phyloP scores from a whole-genome alignment of 495 filamentous ascomycete species.

The Immersiella caudata region DNA sequence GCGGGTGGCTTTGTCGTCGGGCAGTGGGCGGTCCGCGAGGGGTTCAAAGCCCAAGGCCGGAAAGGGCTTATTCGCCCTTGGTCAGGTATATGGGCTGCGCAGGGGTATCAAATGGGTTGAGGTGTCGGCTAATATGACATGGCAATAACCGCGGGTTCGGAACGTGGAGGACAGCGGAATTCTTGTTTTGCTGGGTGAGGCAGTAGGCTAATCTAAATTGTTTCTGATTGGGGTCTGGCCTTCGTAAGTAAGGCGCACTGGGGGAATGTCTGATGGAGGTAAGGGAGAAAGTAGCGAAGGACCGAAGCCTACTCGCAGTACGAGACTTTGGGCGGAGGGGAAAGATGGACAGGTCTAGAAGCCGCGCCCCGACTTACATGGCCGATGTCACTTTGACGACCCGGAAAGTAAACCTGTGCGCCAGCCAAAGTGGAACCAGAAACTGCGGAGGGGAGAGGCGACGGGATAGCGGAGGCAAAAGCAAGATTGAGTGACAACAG shows the following conservation, averaged over 20 bases:
- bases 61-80: not conserved
- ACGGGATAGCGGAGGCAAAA: not conserved
- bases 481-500: not conserved
- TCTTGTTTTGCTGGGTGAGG: not conserved
- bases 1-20: not conserved
- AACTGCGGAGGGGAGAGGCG: not conserved
- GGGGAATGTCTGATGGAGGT: not conserved
- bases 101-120: not conserved
- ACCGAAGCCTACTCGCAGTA: not conserved
- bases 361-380: not conserved
- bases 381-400: not conserved
- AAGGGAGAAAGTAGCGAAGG: not conserved
- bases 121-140: conserved; percentile 1
- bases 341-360: not conserved
- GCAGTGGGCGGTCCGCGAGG: not conserved
- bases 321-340: not conserved
- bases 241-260: not conserved
- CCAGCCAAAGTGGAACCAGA: not conserved
- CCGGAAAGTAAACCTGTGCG: not conserved
- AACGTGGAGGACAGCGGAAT: not conserved
- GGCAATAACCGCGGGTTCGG: not conserved
- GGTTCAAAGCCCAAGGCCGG: conserved; percentile 1
- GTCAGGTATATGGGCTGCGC: not conserved
- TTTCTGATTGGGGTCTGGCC: not conserved
- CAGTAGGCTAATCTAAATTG: not conserved